Evolutionary conservation across 2,329 filamentous ascomycete species (phyloP).

Genomic region (Colletotrichum magnum): DNA sequence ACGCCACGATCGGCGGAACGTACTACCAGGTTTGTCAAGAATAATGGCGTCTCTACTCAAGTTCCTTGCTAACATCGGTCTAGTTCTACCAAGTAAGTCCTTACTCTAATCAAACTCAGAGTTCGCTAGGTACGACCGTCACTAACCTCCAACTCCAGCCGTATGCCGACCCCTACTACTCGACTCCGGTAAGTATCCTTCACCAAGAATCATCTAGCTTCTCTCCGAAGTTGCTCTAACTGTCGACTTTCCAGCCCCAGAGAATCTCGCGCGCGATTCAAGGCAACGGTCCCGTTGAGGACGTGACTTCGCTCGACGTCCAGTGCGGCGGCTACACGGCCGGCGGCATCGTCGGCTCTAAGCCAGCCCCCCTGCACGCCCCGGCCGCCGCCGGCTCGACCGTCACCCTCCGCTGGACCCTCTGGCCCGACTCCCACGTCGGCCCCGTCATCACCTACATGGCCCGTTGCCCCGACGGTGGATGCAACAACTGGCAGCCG

Average conservation of each 20-base stretch:
- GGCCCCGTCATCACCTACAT: constrained; percentile 72
- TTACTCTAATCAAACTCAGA: neutral
- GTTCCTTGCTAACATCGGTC: constrained; percentile 19
- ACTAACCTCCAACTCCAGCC: constrained; percentile 23
- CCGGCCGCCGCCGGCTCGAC: constrained; percentile 66
- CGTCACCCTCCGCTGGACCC: constrained; percentile 69
- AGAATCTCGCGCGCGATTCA: constrained; percentile 68
- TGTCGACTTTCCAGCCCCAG: constrained; percentile 24
- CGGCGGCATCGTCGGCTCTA: constrained; percentile 62
- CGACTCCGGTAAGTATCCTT: neutral
- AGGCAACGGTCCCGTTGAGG: constrained; percentile 71
- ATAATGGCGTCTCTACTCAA: neutral
- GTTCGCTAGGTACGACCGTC: neutral
- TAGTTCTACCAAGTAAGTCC: constrained; percentile 51
- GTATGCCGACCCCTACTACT: constrained; percentile 44
- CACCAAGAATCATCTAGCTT: neutral
- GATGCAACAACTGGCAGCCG: constrained; percentile 65
- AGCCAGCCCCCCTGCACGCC: constrained; percentile 68
- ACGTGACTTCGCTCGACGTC: constrained; percentile 66
- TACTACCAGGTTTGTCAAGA: constrained; percentile 50
- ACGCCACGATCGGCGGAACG: constrained; percentile 58
- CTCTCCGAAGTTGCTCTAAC: neutral
- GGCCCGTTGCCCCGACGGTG: constrained; percentile 67
- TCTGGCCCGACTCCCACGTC: constrained; percentile 64
- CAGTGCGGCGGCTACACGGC: constrained; percentile 69